These are phyloP conservation scores for Pythium myriotylum DNA, from an alignment of 352 stramenopile genomes.

Conservation along the genomic window DNA sequence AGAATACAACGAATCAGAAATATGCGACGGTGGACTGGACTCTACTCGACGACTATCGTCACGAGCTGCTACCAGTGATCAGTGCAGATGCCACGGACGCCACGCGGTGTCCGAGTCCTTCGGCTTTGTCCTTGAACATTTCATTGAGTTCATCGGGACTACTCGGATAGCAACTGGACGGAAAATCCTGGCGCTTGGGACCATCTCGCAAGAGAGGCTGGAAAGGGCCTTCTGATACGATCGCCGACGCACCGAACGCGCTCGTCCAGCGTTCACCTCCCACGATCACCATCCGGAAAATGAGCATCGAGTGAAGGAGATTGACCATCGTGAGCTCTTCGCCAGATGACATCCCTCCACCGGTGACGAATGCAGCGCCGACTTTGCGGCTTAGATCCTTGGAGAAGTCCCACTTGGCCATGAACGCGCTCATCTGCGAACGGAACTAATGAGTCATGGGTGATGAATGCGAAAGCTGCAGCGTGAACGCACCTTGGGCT, in stretches of 20 bases:
- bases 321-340: slow-evolving; percentile 88
- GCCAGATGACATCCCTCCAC: slow-evolving; percentile 76
- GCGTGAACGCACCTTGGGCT: slow-evolving; percentile 58
- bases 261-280: slow-evolving; percentile 86
- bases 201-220: slow-evolving; percentile 25
- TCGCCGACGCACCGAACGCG: slow-evolving; percentile 81
- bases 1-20: neutral
- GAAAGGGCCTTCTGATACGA: slow-evolving; percentile 80
- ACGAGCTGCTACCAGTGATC: neutral
- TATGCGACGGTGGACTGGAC: too few species aligned
- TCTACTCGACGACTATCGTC: too few species aligned
- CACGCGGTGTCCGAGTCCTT: slow-evolving; percentile 72
- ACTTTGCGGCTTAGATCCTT: slow-evolving; percentile 84
- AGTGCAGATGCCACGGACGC: slow-evolving; percentile 41
- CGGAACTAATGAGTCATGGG: neutral
- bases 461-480: neutral
- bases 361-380: slow-evolving; percentile 84
- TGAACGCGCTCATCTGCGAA: slow-evolving; percentile 62
- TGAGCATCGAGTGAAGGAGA: slow-evolving; percentile 85
- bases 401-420: slow-evolving; percentile 72
- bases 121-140: slow-evolving; percentile 84
- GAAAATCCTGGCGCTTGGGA: slow-evolving; percentile 36
- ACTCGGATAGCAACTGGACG: slow-evolving; percentile 54
- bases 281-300: slow-evolving; percentile 87
- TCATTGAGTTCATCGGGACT: slow-evolving; percentile 60